phyloP scores from a whole-genome alignment of 1,284 basidiomycete species.

The Naganishia cerealis region DNA sequence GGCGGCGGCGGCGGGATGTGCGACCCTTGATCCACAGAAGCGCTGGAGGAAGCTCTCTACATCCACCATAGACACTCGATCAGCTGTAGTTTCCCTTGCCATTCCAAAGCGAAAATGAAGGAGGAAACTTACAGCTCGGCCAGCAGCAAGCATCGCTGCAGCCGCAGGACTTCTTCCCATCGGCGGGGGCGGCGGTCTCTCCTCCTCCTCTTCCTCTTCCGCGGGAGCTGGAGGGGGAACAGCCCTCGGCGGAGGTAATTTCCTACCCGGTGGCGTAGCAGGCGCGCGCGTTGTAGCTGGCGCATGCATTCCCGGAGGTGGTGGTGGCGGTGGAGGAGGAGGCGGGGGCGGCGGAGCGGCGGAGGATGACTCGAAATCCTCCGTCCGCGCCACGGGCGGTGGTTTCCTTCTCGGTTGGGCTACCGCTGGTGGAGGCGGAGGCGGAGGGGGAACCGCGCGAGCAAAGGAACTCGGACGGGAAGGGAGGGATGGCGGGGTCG shows the following conservation, averaged over 20 bases:
- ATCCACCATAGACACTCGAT: background rate
- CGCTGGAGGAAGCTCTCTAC: conserved; percentile 7
- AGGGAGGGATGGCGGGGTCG: conserved; percentile 30
- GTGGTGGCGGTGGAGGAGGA: conserved; percentile 15
- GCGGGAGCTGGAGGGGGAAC: background rate
- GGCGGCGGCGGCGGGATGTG: conserved; percentile 39
- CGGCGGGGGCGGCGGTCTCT: conserved; percentile 40
- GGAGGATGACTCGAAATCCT: conserved; percentile 12
- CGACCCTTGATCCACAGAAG: no score
- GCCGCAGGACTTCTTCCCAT: conserved; percentile 43
- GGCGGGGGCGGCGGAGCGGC: conserved; percentile 34
- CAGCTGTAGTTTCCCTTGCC: background rate
- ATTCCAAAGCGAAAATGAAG: background rate
- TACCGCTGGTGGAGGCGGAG: conserved; percentile 33
- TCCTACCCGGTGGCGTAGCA: background rate
- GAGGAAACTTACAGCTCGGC: conserved; percentile 33
- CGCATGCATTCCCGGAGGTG: background rate
- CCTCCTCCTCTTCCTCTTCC: conserved; percentile 2
- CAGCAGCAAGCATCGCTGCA: conserved; percentile 36
- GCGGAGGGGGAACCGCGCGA: conserved; percentile 27
- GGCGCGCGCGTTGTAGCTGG: background rate
- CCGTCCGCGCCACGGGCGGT: conserved; percentile 6
- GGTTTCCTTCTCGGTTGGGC: conserved; percentile 19
- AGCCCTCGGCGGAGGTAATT: conserved; percentile 9
- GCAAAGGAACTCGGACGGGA: conserved; percentile 38